These are phyloP conservation scores for Chlorophyllum brunneum DNA, from an alignment of 768 basidiomycete species.

Conservation along the genomic window DNA sequence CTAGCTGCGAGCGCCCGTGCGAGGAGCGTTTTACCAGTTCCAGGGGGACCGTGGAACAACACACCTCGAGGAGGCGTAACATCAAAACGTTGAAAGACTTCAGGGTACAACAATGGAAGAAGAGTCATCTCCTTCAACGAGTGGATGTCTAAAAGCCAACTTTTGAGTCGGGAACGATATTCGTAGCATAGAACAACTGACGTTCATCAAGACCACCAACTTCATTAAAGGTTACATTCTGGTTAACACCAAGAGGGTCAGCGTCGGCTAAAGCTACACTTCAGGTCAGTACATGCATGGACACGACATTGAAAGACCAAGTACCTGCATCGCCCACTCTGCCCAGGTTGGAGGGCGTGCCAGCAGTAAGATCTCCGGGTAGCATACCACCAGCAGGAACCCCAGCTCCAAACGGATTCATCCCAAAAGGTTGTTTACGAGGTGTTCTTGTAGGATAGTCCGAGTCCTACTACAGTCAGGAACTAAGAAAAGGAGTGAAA, in stretches of 20 bases:
- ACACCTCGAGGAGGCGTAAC: constrained; percentile 96
- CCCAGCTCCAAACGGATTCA: constrained; percentile 49
- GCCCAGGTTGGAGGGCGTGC: constrained; percentile 82
- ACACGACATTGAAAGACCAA: constrained; percentile 20
- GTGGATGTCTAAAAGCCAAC: constrained; percentile 71
- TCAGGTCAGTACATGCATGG: constrained; percentile 15
- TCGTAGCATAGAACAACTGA: constrained; percentile 32
- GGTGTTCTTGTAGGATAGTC: constrained; percentile 66
- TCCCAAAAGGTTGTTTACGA: constrained; percentile 53
- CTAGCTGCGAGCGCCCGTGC: constrained; percentile 94
- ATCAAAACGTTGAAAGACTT: constrained; percentile 91
- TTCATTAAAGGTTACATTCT: constrained; percentile 93
- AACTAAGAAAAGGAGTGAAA: neutral
- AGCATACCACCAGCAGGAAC: constrained; percentile 54
- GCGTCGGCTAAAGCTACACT: constrained; percentile 81
- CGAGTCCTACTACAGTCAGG: constrained; percentile 51
- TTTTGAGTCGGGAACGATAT: constrained; percentile 1
- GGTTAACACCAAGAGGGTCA: constrained; percentile 92
- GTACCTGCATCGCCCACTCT: constrained; percentile 76
- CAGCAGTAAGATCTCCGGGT: constrained; percentile 61
- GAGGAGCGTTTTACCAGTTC: constrained; percentile 95
- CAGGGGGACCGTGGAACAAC: constrained; percentile 96
- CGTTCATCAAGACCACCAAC: constrained; percentile 95
- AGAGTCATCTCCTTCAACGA: constrained; percentile 98
- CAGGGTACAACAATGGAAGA: constrained; percentile 91